phyloP scores from a whole-genome alignment of 2,329 filamentous ascomycete genomes.

The Zymoseptoria ardabiliae region DNA sequence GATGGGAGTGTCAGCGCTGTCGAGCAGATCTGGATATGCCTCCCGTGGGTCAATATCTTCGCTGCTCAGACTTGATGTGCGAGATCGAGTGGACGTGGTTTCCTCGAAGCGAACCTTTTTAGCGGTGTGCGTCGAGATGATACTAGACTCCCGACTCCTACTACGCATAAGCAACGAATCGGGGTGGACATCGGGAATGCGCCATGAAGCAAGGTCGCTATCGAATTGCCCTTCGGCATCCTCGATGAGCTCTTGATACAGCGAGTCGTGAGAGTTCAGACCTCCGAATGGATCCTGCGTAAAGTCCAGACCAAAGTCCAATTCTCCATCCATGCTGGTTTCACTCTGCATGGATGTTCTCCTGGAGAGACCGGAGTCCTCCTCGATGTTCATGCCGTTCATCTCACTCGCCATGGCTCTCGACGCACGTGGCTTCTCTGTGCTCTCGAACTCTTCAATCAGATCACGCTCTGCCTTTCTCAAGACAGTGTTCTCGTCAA shows the following conservation, averaged over 20 bases:
- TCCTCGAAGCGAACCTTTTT: slow-evolving; percentile 32
- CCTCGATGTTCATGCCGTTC: slow-evolving; percentile 11
- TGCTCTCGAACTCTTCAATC: slow-evolving; percentile 23
- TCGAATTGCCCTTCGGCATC: slow-evolving; percentile 22
- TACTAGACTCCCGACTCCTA: slow-evolving; percentile 2
- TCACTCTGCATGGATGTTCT: slow-evolving; percentile 21
- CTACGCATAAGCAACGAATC: slow-evolving; percentile 3
- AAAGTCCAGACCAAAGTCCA: slow-evolving; percentile 17
- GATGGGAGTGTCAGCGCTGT: slow-evolving; percentile 18
- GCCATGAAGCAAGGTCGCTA: slow-evolving; percentile 21
- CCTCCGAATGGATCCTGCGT: slow-evolving; percentile 27
- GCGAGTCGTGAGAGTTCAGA: slow-evolving; percentile 14
- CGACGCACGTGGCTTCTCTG: slow-evolving; percentile 16
- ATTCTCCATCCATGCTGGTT: slow-evolving; percentile 9
- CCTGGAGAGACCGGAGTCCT: slow-evolving; percentile 16
- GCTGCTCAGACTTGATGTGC: slow-evolving; percentile 27
- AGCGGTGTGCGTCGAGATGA: slow-evolving; percentile 20
- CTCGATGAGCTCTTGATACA: slow-evolving; percentile 22
- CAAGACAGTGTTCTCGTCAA: slow-evolving; percentile 19
- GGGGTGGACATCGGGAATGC: slow-evolving; percentile 13
- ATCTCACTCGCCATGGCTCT: slow-evolving; percentile 20
- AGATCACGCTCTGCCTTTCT: slow-evolving; percentile 24
- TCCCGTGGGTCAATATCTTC: slow-evolving; percentile 27
- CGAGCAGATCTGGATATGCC: slow-evolving; percentile 31
- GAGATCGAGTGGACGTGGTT: slow-evolving; percentile 22